phyloP scores from a whole-genome alignment of 2,329 filamentous ascomycete species.

The Trichoderma cornu-damae region DNA sequence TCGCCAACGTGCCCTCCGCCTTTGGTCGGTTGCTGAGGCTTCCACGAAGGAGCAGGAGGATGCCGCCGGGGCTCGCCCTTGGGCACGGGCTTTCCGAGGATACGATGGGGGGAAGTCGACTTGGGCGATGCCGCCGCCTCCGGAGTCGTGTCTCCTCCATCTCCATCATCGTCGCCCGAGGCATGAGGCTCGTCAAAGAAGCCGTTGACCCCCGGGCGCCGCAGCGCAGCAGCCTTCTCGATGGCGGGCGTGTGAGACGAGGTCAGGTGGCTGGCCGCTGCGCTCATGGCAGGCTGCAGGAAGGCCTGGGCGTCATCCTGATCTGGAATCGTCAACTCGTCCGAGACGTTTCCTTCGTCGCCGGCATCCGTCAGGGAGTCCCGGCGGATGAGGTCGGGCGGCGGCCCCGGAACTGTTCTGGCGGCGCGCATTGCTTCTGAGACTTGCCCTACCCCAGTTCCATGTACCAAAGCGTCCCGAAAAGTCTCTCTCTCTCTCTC shows the following conservation, averaged over 20 bases:
- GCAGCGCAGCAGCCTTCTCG: slow-evolving; percentile 54
- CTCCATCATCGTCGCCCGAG: slow-evolving; percentile 21
- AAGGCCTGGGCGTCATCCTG: slow-evolving; percentile 56
- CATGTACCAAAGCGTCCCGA: neutral
- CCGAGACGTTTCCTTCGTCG: slow-evolving; percentile 18
- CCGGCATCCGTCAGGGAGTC: neutral
- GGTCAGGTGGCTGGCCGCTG: slow-evolving; percentile 51
- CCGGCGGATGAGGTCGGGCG: neutral
- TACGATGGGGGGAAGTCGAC: neutral
- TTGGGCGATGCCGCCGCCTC: slow-evolving; percentile 24
- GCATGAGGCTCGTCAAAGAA: slow-evolving; percentile 26
- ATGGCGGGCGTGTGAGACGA: slow-evolving; percentile 50
- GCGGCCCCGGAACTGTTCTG: neutral
- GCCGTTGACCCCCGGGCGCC: slow-evolving; percentile 32
- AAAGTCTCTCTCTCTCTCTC: too few relatives aligned
- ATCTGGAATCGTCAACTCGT: slow-evolving; percentile 33
- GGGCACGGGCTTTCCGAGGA: slow-evolving; percentile 15
- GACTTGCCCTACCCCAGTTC: neutral
- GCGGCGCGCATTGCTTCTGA: neutral
- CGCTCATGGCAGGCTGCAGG: slow-evolving; percentile 55
- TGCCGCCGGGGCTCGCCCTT: slow-evolving; percentile 12
- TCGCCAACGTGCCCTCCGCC: slow-evolving; percentile 23
- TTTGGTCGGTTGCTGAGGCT: slow-evolving; percentile 21
- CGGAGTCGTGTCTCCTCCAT: slow-evolving; percentile 24
- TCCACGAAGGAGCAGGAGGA: slow-evolving; percentile 30